Evolutionary conservation across 2,329 filamentous ascomycete genomes (phyloP), one percentile per base, ranked within the genome.

Genomic region (Arthrobotrys musiformis): DNA sequence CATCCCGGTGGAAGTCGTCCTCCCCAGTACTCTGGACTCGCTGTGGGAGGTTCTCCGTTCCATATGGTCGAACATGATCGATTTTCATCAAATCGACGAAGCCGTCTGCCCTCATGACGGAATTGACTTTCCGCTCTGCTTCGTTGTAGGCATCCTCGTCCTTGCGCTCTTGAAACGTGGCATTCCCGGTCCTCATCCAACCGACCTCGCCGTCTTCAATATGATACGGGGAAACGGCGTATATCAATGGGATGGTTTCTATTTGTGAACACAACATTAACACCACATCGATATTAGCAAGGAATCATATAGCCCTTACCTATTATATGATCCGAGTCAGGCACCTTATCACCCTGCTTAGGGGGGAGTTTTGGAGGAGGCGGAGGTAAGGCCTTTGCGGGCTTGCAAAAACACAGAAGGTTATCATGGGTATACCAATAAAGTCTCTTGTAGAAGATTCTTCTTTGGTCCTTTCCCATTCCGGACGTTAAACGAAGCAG

Each of bases 361-460:
- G 83, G 84, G 5, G 84, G 84, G 52, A 89, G 82, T 73, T 85
- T 87, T 1, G 89, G 89, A 22, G 88, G 88, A 33, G 88, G 86
- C 2, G 89, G 89, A 6, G 89, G 88, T 9, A 86, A 84, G 1
- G 88, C 87, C 80, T 87, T 88, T 1, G 88, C 86, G 9, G 90
- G 90, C 63, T 86, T 86, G 72, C 87, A 87, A 82, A 91, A 91
- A 58, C 89, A 84, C 4, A 91, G 83, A 74, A 86, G 89, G 77
- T 90, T 88, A 79, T 91, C 88, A 78, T 91, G 88, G 0, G 86
- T 88, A 46, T 87, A 87, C 80, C 90, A 91, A 81, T 91, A 91
- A 2, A 91, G 83, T 46, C 88, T 85, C 81, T 91, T 91, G 83
- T 78, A 80, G 35, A 87, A 90, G 79, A 90, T 89, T 83, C 89